Evolutionary conservation across 257 asterid species (phyloP), one percentile per base, ranked within the genome.

Genomic region (Rhazya stricta): DNA sequence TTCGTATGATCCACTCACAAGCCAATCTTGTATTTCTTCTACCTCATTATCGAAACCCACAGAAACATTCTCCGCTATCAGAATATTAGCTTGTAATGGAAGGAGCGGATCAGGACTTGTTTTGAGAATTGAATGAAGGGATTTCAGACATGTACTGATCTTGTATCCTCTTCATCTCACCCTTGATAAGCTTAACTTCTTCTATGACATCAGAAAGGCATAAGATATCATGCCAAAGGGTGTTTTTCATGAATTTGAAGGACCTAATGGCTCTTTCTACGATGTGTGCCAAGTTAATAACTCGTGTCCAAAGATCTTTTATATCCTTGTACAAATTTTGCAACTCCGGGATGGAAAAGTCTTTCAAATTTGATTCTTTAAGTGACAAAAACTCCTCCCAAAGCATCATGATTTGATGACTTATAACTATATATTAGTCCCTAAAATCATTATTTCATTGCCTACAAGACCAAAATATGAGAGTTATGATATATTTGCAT

Each of bases 251-350:
- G 58, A 42, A 16, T 2, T 0, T 5, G 25, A 27, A n/a, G 11
- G 56, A 69, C 11, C 11, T 15, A 10, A 41, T 23, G 16, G 50
- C 72, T 9, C 8, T 61, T 27, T 73, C 82, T 29, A 53, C 78
- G 0, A 30, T 34, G 66, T 73, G 73, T 23, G 42, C 53, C 21
- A 71, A 15, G 9, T 53, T 48, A 9, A 51, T 9, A 41, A 75
- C 62, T 25, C 29, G 66, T 13, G 25, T 42, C 72, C 67, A 70
- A 36, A 69, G 56, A 50, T 74, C 61, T 37, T 37, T 1, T 9
- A 79, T 8, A 16, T 48, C 60, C 30, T 56, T 45, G 0, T 54
- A 29, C 66, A 56, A 42, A 30, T 65, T 39, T 46, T 57, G 54
- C 36, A 37, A 18, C 76, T 43, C 60, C 36, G 18, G 15, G 23